Percentiles rank a stretch among this genome's conserved stretches.
phyloP scores from a whole-genome alignment of 1,139 yeast genomes.

The Pneumocystis wakefieldiae region DNA sequence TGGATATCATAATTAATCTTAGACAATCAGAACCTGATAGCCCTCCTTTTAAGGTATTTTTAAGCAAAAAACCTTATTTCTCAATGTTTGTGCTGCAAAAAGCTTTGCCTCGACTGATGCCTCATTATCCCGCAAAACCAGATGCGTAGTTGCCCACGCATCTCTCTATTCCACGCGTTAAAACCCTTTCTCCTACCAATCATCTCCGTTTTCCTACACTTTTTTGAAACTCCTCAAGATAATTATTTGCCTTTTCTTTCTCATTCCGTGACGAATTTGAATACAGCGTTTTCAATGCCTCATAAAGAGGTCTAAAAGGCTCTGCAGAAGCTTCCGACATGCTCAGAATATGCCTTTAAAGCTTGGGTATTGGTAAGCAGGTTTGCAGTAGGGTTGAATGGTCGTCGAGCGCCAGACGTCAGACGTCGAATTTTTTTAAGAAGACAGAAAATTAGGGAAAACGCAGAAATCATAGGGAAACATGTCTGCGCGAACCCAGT shows the following conservation, averaged over 20 bases:
- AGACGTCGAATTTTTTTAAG: not conserved
- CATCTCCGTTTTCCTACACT: slow-evolving; percentile 26
- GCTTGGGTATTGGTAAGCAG: slow-evolving; percentile 5
- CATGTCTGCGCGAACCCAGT: not conserved
- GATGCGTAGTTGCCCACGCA: slow-evolving; percentile 29
- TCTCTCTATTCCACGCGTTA: slow-evolving; percentile 19
- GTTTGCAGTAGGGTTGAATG: too few species aligned
- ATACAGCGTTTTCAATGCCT: slow-evolving; percentile 51
- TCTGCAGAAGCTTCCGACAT: not conserved
- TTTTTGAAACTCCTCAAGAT: slow-evolving; percentile 68
- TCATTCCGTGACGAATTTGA: slow-evolving; percentile 36
- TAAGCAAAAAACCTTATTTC: slow-evolving; percentile 38
- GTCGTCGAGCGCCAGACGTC: not conserved
- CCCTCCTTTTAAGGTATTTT: not conserved
- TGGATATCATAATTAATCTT: slow-evolving; percentile 60
- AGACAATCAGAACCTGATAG: not conserved
- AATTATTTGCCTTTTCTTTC: slow-evolving; percentile 49
- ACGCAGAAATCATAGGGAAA: not conserved
- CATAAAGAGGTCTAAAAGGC: slow-evolving; percentile 16
- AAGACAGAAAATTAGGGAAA: not conserved
- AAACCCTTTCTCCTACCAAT: not conserved
- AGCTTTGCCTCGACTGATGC: slow-evolving; percentile 41
- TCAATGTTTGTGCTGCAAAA: slow-evolving; percentile 80
- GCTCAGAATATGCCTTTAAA: not conserved
- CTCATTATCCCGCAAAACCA: slow-evolving; percentile 20